Conservation (phyloP, 1,284 basidiomycete species). For the Malassezia cuniculi region DNA sequence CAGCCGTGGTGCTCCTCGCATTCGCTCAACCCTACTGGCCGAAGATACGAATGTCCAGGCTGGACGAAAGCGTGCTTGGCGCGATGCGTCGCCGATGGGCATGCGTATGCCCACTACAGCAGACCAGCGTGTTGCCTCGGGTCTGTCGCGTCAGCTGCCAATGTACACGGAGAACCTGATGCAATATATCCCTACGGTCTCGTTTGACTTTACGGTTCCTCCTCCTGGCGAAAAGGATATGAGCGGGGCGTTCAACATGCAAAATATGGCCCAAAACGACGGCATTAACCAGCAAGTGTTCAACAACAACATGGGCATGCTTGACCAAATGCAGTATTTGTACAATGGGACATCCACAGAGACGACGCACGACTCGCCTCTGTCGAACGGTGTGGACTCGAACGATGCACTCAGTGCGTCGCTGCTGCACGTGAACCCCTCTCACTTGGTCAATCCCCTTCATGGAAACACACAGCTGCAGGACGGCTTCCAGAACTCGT, state of each 20-base stretch:
- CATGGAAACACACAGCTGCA: no score
- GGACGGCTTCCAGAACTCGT: no score
- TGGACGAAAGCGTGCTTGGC: slow-evolving; percentile 31
- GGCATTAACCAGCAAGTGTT: background rate
- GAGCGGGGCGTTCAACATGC: no score
- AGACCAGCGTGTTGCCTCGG: slow-evolving; percentile 40
- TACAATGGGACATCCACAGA: no score
- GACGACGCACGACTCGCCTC: no score
- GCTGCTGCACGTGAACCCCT: no score
- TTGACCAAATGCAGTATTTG: slow-evolving; percentile 3
- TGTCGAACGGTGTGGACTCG: no score
- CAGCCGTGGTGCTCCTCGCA: slow-evolving; percentile 14
- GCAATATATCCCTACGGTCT: slow-evolving; percentile 22
- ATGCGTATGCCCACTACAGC: slow-evolving; percentile 27
- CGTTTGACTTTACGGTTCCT: slow-evolving; percentile 33
- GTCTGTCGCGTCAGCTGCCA: slow-evolving; percentile 36
- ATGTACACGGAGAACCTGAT: slow-evolving; percentile 19
- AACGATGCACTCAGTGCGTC: no score
- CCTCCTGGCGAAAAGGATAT: slow-evolving; percentile 4
- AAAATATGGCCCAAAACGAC: no score
- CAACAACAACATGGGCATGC: slow-evolving; percentile 10
- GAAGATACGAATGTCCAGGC: background rate
- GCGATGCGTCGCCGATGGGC: slow-evolving; percentile 31
- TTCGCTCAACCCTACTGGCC: background rate
- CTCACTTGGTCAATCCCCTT: no score